phyloP scores from a whole-genome alignment of 768 basidiomycete genomes.

The Macrocybe gigantea region DNA sequence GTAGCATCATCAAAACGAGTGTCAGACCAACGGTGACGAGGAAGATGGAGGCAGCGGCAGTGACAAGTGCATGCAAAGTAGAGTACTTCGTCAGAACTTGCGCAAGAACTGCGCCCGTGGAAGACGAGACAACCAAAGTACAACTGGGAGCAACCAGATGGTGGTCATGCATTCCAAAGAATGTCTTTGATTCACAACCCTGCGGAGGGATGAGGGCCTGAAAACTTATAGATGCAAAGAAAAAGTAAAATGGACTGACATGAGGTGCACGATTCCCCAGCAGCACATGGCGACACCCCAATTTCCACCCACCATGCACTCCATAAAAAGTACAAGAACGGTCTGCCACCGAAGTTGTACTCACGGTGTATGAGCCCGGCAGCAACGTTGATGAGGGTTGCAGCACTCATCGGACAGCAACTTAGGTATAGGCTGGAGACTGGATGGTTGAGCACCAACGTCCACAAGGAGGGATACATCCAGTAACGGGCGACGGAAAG shows the following conservation, averaged over 20 bases:
- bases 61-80: constrained; percentile 44
- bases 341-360: constrained; percentile 40
- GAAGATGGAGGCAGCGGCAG: constrained; percentile 47
- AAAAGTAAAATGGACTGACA: constrained; percentile 36
- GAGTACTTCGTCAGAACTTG: constrained; percentile 47
- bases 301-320: constrained; percentile 62
- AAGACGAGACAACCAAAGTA: constrained; percentile 66
- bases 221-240: neutral
- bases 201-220: constrained; percentile 7
- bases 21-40: constrained; percentile 51
- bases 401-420: constrained; percentile 42
- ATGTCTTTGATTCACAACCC: constrained; percentile 56
- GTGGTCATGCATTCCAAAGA: constrained; percentile 50
- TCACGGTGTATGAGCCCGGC: constrained; percentile 32
- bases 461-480: constrained; percentile 37
- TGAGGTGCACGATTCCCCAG: constrained; percentile 58
- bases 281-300: constrained; percentile 43
- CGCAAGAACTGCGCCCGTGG: constrained; percentile 59
- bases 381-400: constrained; percentile 44
- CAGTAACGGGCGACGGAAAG: constrained; percentile 34
- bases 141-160: constrained; percentile 71
- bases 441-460: constrained; percentile 40
- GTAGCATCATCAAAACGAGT: constrained; percentile 64
- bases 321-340: constrained; percentile 49
- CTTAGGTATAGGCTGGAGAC: constrained; percentile 42